Conservation (phyloP, 2,329 filamentous ascomycete species). For the Zymoseptoria crescenta region DNA sequence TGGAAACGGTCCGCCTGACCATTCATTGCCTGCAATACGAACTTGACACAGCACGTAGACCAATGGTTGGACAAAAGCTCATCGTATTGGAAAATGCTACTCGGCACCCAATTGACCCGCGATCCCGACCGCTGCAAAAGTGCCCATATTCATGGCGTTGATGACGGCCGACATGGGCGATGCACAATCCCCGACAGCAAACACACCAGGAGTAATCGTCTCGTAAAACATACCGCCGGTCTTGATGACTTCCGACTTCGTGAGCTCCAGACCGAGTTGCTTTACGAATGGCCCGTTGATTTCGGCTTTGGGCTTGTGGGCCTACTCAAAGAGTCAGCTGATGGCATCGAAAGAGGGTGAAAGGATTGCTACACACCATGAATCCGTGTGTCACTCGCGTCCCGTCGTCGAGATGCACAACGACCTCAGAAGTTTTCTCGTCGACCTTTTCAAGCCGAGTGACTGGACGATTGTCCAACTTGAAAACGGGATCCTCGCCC, state of each 20-base stretch:
- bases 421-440: neutral
- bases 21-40: no score
- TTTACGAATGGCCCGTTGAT: slow-evolving; percentile 3
- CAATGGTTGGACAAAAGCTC: neutral
- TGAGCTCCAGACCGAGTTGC: slow-evolving; percentile 2
- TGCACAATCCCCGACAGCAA: slow-evolving; percentile 4
- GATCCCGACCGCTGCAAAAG: neutral
- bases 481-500: neutral
- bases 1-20: neutral
- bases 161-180: slow-evolving; percentile 2
- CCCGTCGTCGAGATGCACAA: neutral
- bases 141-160: slow-evolving; percentile 2
- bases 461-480: neutral
- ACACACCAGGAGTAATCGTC: neutral
- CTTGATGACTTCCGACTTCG: neutral
- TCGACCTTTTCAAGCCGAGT: neutral
- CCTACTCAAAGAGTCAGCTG: neutral
- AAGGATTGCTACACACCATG: neutral
- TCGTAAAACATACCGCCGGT: neutral
- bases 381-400: neutral
- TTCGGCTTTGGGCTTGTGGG: neutral
- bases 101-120: neutral
- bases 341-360: neutral
- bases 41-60: neutral
- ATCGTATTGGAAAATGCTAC: neutral